Evolutionary conservation across 768 basidiomycete species (phyloP), one percentile per base, ranked within the genome.

Genomic region (Termitomyces sp.): DNA sequence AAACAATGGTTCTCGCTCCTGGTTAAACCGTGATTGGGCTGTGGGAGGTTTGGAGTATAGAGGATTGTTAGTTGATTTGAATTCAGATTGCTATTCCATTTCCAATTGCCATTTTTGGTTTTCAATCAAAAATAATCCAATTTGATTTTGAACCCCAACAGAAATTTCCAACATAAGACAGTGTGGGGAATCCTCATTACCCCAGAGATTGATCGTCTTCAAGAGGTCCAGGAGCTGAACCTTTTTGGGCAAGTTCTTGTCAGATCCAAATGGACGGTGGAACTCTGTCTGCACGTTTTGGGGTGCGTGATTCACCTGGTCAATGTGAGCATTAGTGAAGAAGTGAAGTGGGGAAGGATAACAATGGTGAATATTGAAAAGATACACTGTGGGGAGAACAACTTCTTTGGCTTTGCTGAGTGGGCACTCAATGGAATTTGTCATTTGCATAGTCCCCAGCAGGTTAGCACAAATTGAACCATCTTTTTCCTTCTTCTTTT

Each of bases 301-400:
- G 18, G 50, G 55, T 22, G 50, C 51, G 16, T 45, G 15, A 15
- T 52, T 51, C 9, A 45, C 43, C 4, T 13, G 12, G 10, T 40
- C 39, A 20, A 50, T 50, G 10, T 46, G 31, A 11, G 40, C 39
- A 35, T 56, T 56, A 2, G 31, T 51, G 36, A 52, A 56, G 50
- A 56, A 56, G 15, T 56, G 31, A 4, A 56, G 42, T 0, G 47
- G 50, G 15, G 33, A 50, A 23, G 23, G 32, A 1, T 7, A 3
- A 13, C 23, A n/a, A 23, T 50, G 16, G 3, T 18, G 1, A 16
- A 56, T 50, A 23, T 42, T 27, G 15, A 51, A 5, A 2, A 51
- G 12, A 22, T 36, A 56, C 9, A 47, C 16, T 2, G 49, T 56
- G 16, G 49, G 41, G 20, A 56, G 50, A 18, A 50, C 16, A 5